A percentile compares a stretch with the other conserved stretches of the same genome.
phyloP scores from a whole-genome alignment of 2,329 filamentous ascomycete species.

The Epichloe sibirici region DNA sequence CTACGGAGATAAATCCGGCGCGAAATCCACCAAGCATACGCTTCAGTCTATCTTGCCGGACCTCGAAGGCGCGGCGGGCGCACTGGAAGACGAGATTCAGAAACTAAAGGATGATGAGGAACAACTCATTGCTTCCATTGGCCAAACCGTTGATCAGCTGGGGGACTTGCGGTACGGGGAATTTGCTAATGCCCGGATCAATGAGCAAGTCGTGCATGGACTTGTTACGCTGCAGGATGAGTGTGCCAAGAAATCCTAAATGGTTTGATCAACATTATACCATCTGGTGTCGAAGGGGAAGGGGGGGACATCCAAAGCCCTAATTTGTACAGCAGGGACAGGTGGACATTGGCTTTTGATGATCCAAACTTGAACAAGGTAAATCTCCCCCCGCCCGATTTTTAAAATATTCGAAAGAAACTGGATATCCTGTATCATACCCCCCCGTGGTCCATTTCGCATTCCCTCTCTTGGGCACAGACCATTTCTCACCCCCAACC shows the following conservation, averaged over 20 bases:
- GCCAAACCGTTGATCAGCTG: slow-evolving; percentile 55
- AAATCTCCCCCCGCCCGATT: not conserved
- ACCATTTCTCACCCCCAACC: not conserved
- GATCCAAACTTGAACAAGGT: not conserved
- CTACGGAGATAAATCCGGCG: slow-evolving; percentile 38
- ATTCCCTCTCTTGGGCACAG: not conserved
- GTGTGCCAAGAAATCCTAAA: slow-evolving; percentile 37
- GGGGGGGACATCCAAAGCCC: too few relatives aligned
- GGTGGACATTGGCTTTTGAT: not conserved
- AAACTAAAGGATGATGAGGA: slow-evolving; percentile 53
- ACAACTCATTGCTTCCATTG: slow-evolving; percentile 46
- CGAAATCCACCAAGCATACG: slow-evolving; percentile 42
- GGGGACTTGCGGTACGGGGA: slow-evolving; percentile 77
- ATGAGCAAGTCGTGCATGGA: slow-evolving; percentile 55
- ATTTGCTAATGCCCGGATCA: slow-evolving; percentile 51
- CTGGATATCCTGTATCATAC: not conserved
- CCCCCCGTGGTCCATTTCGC: not conserved
- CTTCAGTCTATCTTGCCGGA: slow-evolving; percentile 53
- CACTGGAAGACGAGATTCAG: slow-evolving; percentile 56
- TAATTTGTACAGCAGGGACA: too few relatives aligned
- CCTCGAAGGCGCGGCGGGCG: slow-evolving; percentile 52
- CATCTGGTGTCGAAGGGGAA: too few relatives aligned
- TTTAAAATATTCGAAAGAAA: not conserved
- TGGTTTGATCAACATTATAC: not conserved
- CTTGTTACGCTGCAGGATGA: slow-evolving; percentile 43